Evolutionary conservation across 108 stramenopile genomes (phyloP).

Genomic region (Aurantiochytrium sp.): DNA sequence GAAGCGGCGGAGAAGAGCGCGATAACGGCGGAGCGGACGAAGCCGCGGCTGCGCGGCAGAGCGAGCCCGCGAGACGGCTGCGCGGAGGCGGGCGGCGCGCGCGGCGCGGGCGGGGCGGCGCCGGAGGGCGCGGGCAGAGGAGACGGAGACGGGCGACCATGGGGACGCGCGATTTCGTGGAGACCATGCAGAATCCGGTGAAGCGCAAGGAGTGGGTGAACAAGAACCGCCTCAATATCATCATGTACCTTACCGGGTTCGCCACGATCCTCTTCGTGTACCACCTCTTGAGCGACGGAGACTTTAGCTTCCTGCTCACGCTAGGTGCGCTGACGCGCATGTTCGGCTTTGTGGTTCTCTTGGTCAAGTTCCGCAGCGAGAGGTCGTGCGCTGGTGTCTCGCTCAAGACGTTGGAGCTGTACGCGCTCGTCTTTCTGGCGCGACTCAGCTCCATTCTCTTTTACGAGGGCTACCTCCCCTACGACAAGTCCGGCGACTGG

Average conservation of each 20-base stretch:
- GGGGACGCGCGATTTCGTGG: neutral
- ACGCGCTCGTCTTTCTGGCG: constrained; percentile 77
- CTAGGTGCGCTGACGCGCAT: constrained; percentile 89
- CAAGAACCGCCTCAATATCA: neutral
- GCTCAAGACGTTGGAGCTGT: constrained; percentile 86
- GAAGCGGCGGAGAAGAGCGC: no score
- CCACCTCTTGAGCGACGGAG: constrained; percentile 76
- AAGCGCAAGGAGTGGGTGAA: neutral
- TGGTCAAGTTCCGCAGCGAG: constrained; percentile 54
- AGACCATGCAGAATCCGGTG: constrained; percentile 9
- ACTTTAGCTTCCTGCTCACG: constrained; percentile 96
- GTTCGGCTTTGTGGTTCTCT: constrained; percentile 81
- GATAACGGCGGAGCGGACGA: no score
- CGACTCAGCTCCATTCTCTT: constrained; percentile 87
- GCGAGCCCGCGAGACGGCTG: no score
- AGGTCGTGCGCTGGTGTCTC: constrained; percentile 79
- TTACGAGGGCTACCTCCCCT: constrained; percentile 97
- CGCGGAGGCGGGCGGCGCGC: no score
- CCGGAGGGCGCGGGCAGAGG: no score
- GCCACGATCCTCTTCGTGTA: constrained; percentile 81
- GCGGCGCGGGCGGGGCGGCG: no score
- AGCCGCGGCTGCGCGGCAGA: no score
- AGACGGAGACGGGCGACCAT: neutral
- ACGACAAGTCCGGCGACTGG: constrained; percentile 96
- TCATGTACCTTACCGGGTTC: constrained; percentile 34